Conservation (phyloP, 2,329 filamentous ascomycete genomes). For the Westerdykella sp. region DNA sequence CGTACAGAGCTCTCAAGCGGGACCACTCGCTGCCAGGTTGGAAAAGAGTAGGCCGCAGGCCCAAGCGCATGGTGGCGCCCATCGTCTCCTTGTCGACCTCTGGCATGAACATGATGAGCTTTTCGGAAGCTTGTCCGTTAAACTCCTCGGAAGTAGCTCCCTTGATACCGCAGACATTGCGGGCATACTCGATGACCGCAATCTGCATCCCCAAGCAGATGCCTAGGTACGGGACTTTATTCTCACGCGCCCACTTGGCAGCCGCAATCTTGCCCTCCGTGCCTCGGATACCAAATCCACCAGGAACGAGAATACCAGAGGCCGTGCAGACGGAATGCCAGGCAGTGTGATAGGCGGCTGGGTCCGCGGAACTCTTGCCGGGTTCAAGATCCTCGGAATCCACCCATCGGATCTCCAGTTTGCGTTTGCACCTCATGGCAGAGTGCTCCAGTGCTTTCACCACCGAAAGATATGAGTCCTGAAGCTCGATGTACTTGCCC, state of each 20-base stretch:
- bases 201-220: slow-evolving; percentile 92
- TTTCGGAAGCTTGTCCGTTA: slow-evolving; percentile 55
- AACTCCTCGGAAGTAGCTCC: slow-evolving; percentile 54
- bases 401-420: slow-evolving; percentile 75
- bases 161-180: slow-evolving; percentile 62
- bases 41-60: slow-evolving; percentile 68
- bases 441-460: slow-evolving; percentile 85
- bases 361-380: slow-evolving; percentile 53
- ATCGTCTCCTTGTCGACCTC: slow-evolving; percentile 71
- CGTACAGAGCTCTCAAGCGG: slow-evolving; percentile 69
- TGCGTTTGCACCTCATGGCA: slow-evolving; percentile 76
- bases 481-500: slow-evolving; percentile 81
- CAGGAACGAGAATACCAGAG: slow-evolving; percentile 62
- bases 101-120: slow-evolving; percentile 86
- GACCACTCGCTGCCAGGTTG: slow-evolving; percentile 71
- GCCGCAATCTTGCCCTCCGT: slow-evolving; percentile 86
- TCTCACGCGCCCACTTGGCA: slow-evolving; percentile 78
- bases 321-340: slow-evolving; percentile 76
- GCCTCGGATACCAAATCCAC: slow-evolving; percentile 75
- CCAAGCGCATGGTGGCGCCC: slow-evolving; percentile 83
- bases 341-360: slow-evolving; percentile 73
- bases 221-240: slow-evolving; percentile 76
- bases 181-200: slow-evolving; percentile 82
- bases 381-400: slow-evolving; percentile 80
- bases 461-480: slow-evolving; percentile 81